Percentiles rank a stretch among this genome's conserved stretches.
Conservation (phyloP, 495 filamentous ascomycete species). For the Rhypophila decipiens region DNA sequence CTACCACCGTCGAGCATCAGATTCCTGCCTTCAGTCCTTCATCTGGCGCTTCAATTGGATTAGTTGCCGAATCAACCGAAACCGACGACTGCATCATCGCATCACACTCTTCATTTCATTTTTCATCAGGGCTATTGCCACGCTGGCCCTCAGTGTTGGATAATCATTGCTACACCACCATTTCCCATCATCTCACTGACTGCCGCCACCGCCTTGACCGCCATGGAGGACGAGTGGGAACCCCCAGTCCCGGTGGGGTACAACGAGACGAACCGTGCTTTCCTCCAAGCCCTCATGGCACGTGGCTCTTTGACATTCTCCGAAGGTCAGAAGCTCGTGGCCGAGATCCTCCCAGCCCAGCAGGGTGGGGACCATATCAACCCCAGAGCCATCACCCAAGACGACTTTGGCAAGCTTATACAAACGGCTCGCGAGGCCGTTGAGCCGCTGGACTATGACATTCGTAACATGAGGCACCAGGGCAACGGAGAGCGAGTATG, state of each 20-base stretch:
- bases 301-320: constrained; percentile 67
- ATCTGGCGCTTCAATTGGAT: too few relatives aligned
- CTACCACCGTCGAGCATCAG: too few relatives aligned
- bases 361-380: constrained; percentile 12
- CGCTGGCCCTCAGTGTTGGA: too few relatives aligned
- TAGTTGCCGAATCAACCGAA: too few relatives aligned
- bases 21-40: too few relatives aligned
- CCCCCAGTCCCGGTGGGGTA: constrained; percentile 24
- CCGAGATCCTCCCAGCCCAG: constrained; percentile 60
- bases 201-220: not conserved
- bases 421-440: constrained; percentile 62
- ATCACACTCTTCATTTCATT: too few relatives aligned
- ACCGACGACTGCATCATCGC: too few relatives aligned
- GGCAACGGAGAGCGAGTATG: constrained; percentile 46
- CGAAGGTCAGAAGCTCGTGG: constrained; percentile 66
- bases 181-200: not conserved
- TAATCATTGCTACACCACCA: not conserved
- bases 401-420: constrained; percentile 64
- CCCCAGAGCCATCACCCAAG: constrained; percentile 55
- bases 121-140: too few relatives aligned
- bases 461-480: constrained; percentile 66
- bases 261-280: constrained; percentile 74
- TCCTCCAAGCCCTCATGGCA: constrained; percentile 84
- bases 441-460: constrained; percentile 79
- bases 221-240: constrained; percentile 24